Percentiles rank a stretch among this genome's conserved stretches.
phyloP scores from a whole-genome alignment of 495 filamentous ascomycete species.

The Hypoxylon rickii region DNA sequence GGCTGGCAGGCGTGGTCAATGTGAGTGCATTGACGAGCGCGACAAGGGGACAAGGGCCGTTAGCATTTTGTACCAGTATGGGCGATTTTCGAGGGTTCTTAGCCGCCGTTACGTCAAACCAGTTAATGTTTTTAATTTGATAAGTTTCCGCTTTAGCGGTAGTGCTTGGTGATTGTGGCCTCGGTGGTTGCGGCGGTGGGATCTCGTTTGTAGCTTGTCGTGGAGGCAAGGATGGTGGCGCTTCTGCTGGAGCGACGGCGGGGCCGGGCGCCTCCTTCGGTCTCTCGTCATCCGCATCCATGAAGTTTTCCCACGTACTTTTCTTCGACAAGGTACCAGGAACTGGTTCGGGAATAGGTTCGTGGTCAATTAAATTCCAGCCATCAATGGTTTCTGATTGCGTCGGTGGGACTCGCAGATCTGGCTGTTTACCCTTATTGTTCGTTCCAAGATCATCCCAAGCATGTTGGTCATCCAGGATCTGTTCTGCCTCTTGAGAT shows the following conservation, averaged over 20 bases:
- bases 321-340: conserved; percentile 35
- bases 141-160: conserved; percentile 50
- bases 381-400: conserved; percentile 43
- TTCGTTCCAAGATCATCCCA: conserved; percentile 49
- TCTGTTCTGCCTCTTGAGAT: conserved; percentile 26
- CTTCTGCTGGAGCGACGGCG: conserved; percentile 19
- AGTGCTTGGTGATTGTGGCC: conserved; percentile 35
- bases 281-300: conserved; percentile 34
- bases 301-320: conserved; percentile 47
- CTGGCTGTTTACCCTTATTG: conserved; percentile 41
- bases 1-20: conserved; percentile 69
- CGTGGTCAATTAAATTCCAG: conserved; percentile 56
- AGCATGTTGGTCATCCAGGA: conserved; percentile 46
- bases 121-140: conserved; percentile 53
- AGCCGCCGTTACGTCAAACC: conserved; percentile 46
- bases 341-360: conserved; percentile 36
- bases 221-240: conserved; percentile 45
- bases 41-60: conserved; percentile 91
- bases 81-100: conserved; percentile 61
- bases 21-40: conserved; percentile 92
- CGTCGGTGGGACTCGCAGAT: conserved; percentile 19
- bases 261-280: conserved; percentile 19
- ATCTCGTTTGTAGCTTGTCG: conserved; percentile 37
- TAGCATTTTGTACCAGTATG: conserved; percentile 87
- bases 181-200: conserved; percentile 41